These are phyloP conservation scores for Astragalus membranaceus DNA, from an alignment of 306 rosid genomes.

Conservation along the genomic window DNA sequence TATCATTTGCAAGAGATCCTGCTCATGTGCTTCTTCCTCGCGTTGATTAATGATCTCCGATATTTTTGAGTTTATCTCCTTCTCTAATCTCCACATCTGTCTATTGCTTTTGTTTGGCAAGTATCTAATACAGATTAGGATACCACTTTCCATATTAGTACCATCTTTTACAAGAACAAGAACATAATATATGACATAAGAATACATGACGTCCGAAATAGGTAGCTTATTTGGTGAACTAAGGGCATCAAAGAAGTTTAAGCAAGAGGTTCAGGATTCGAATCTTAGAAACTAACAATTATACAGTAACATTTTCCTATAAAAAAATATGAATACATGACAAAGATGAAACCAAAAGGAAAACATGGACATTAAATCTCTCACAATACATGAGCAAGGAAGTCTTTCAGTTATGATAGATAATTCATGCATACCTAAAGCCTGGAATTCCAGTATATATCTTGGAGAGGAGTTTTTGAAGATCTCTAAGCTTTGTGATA, in stretches of 20 bases:
- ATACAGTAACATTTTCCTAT: too few relatives aligned
- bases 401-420: background rate
- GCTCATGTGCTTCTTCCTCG: slow-evolving; percentile 22
- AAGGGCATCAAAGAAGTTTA: too few relatives aligned
- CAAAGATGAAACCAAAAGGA: background rate
- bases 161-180: background rate
- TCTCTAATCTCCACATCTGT: slow-evolving; percentile 52
- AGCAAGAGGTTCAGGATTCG: too few relatives aligned
- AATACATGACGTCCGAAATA: background rate
- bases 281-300: too few relatives aligned
- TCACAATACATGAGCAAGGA: background rate
- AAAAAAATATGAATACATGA: too few relatives aligned
- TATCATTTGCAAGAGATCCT: slow-evolving; percentile 62
- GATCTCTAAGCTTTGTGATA: slow-evolving; percentile 53
- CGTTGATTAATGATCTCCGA: slow-evolving; percentile 35
- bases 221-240: too few relatives aligned
- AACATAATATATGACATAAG: background rate
- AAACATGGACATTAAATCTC: background rate
- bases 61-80: slow-evolving; percentile 44
- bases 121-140: slow-evolving; percentile 3
- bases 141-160: background rate
- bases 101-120: slow-evolving; percentile 49
- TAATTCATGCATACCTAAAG: slow-evolving; percentile 28
- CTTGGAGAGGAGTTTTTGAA: slow-evolving; percentile 41
- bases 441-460: slow-evolving; percentile 48